Conservation (phyloP, 371 early-diverging fungal species). For the Rhizomucor pusillus region DNA sequence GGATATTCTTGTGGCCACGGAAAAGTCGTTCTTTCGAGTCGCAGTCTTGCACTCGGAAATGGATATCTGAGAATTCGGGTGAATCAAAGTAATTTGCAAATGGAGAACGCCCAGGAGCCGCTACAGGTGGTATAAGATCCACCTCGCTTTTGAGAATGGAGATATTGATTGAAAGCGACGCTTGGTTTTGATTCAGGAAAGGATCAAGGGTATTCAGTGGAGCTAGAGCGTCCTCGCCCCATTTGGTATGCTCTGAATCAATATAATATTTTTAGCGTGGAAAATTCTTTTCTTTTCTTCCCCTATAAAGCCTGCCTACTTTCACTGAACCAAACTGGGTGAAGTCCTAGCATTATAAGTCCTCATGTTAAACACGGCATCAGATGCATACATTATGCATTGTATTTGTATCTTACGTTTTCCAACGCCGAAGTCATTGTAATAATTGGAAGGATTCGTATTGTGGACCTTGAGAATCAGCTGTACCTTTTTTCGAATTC, state of each 20-base stretch:
- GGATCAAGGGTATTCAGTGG: conserved; percentile 35
- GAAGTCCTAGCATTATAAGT: conserved; percentile 14
- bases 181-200: conserved; percentile 42
- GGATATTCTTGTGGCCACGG: conserved; percentile 52
- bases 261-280: conserved; percentile 5
- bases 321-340: conserved; percentile 49
- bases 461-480: conserved; percentile 51
- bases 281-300: too few relatives aligned
- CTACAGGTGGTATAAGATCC: conserved; percentile 21
- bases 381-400: not conserved
- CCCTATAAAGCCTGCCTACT: conserved; percentile 19
- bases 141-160: conserved; percentile 50
- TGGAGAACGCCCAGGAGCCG: conserved; percentile 21
- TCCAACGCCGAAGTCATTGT: conserved; percentile 43
- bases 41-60: conserved; percentile 40
- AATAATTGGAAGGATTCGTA: conserved; percentile 39
- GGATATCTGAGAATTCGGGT: conserved; percentile 53
- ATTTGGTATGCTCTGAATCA: conserved; percentile 46
- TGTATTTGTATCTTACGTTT: conserved; percentile 13
- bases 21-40: conserved; percentile 26
- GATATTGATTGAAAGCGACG: conserved; percentile 50
- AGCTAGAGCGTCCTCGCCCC: conserved; percentile 56
- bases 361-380: not conserved
- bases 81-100: conserved; percentile 49
- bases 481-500: conserved; percentile 44